Evolutionary conservation across 2,329 filamentous ascomycete genomes (phyloP).

Genomic region (Onygena corvina): DNA sequence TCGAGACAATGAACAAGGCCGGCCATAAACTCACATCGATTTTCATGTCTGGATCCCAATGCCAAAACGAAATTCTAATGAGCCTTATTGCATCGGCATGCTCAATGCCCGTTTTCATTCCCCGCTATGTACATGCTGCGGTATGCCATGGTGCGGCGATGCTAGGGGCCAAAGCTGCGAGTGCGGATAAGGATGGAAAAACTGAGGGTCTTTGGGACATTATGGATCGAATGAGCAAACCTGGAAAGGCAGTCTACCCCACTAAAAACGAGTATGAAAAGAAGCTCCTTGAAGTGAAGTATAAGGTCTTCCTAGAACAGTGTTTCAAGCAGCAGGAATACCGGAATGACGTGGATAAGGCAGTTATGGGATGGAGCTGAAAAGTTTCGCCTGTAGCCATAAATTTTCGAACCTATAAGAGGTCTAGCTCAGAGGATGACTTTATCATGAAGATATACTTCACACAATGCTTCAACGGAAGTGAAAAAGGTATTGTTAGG

Average conservation of each 20-base stretch:
- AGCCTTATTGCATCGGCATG: slow-evolving; percentile 80
- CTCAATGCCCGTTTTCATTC: slow-evolving; percentile 84
- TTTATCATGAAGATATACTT: too few species aligned
- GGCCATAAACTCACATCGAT: slow-evolving; percentile 83
- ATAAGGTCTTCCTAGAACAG: slow-evolving; percentile 90
- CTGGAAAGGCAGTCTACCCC: slow-evolving; percentile 70
- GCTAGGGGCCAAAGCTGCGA: slow-evolving; percentile 95
- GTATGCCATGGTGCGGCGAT: slow-evolving; percentile 98
- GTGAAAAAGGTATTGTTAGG: background rate
- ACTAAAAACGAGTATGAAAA: slow-evolving; percentile 61
- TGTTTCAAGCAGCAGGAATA: slow-evolving; percentile 76
- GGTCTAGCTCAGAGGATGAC: too few species aligned
- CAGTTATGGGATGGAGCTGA: slow-evolving; percentile 33
- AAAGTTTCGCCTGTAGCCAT: too few species aligned
- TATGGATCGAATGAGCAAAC: slow-evolving; percentile 96
- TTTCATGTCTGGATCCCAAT: slow-evolving; percentile 98
- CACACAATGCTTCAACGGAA: too few species aligned
- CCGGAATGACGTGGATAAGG: slow-evolving; percentile 62
- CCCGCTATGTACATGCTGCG: slow-evolving; percentile 84
- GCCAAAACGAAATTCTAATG: slow-evolving; percentile 90
- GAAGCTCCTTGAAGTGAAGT: slow-evolving; percentile 74
- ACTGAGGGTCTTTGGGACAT: slow-evolving; percentile 88
- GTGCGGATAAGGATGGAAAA: slow-evolving; percentile 60
- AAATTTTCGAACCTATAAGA: too few species aligned
- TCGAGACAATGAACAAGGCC: slow-evolving; percentile 81